These are phyloP conservation scores for Fraxinus pennsylvanica DNA, from an alignment of 257 asterid genomes.

Conservation along the genomic window DNA sequence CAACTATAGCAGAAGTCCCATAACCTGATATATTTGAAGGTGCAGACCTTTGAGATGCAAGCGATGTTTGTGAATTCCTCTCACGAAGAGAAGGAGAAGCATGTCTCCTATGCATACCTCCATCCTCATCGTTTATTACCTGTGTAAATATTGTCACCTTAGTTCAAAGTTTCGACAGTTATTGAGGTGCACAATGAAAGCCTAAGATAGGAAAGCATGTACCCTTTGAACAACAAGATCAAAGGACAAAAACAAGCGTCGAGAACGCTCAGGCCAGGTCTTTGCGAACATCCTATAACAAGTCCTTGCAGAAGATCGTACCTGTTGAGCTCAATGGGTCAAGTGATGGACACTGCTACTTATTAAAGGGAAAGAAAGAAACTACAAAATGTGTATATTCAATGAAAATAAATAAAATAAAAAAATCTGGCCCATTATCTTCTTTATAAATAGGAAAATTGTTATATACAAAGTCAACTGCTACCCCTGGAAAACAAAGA, in stretches of 20 bases:
- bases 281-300: constrained; percentile 94
- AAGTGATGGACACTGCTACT: constrained; percentile 24
- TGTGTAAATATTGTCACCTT: constrained; percentile 31
- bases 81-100: constrained; percentile 97
- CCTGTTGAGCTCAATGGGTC: constrained; percentile 50
- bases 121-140: constrained; percentile 96
- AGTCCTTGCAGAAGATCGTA: constrained; percentile 91
- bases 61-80: constrained; percentile 65
- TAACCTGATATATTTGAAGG: constrained; percentile 79
- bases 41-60: constrained; percentile 63
- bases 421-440: not conserved
- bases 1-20: constrained; percentile 97
- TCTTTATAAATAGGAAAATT: not conserved
- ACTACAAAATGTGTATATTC: constrained; percentile 2
- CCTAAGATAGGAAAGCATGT: constrained; percentile 21
- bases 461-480: constrained; percentile 2
- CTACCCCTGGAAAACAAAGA: constrained; percentile 4
- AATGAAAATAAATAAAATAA: not conserved
- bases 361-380: constrained; percentile 20
- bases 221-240: constrained; percentile 99
- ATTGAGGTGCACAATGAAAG: constrained; percentile 8
- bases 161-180: constrained; percentile 30
- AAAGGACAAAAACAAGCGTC: constrained; percentile 81
- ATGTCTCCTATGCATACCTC: constrained; percentile 93
- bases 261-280: constrained; percentile 98